A percentile compares a stretch with the other conserved stretches of the same genome.
Evolutionary conservation across 768 basidiomycete genomes (phyloP).

Genomic region (Strobilomyces echinocephalus): DNA sequence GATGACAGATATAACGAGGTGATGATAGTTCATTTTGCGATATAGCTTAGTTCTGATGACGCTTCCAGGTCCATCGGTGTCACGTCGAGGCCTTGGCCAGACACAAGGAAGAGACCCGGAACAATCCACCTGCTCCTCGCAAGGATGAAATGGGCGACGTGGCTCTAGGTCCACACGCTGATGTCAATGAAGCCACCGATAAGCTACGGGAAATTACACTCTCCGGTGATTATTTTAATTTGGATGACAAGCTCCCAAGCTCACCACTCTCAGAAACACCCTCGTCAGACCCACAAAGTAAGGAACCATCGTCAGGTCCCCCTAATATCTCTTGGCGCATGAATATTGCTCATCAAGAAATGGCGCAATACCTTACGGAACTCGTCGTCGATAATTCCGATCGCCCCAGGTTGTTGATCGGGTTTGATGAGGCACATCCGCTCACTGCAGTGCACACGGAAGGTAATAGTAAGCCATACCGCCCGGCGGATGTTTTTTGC

Average conservation of each 20-base stretch:
- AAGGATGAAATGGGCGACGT: no score
- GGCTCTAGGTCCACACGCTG: no score
- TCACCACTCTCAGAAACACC: not conserved
- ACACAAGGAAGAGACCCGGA: no score
- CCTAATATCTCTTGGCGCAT: not conserved
- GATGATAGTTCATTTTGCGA: no score
- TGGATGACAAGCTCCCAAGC: not conserved
- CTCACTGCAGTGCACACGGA: not conserved
- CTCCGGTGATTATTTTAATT: not conserved
- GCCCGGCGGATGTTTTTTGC: not conserved
- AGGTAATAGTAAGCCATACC: not conserved
- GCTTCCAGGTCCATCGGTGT: not conserved
- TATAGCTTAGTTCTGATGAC: not conserved
- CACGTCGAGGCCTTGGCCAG: not conserved
- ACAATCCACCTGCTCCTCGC: no score
- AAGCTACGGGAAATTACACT: not conserved
- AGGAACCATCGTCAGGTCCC: no score
- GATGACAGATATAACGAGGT: not conserved
- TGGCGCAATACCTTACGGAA: not conserved
- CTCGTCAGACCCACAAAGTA: not conserved
- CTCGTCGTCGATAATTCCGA: not conserved
- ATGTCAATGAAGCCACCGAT: not conserved
- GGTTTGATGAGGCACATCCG: conserved; percentile 11
- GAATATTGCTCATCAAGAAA: not conserved
- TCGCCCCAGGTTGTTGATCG: conserved; percentile 9